These are phyloP conservation scores for Acacia confusa DNA, from an alignment of 306 rosid genomes.

Conservation along the genomic window DNA sequence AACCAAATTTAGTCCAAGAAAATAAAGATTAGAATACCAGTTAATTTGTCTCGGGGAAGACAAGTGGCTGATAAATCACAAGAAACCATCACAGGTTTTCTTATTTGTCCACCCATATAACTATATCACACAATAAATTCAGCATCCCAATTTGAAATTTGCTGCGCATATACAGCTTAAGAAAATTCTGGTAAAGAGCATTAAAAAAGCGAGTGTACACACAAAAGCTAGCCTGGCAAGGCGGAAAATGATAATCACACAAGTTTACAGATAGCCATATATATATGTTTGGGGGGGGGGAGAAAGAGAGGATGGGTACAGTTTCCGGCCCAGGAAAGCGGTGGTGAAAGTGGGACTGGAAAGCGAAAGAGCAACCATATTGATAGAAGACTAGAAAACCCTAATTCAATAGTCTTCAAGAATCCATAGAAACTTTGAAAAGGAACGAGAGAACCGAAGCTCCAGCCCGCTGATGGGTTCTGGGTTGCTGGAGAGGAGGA, in stretches of 20 bases:
- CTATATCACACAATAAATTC: background rate
- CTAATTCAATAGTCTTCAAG: background rate
- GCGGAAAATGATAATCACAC: background rate
- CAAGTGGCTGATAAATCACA: background rate
- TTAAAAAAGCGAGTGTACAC: background rate
- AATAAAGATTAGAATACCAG: background rate
- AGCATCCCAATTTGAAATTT: background rate
- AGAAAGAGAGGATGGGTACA: conserved; percentile 41
- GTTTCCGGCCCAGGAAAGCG: conserved; percentile 52
- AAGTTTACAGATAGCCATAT: background rate
- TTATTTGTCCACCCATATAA: background rate
- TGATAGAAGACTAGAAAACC: background rate
- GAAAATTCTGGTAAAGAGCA: background rate
- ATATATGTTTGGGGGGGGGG: background rate
- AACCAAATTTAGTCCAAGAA: background rate
- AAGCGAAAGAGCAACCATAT: conserved; percentile 60
- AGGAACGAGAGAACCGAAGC: background rate
- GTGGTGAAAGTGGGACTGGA: conserved; percentile 54
- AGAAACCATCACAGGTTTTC: background rate
- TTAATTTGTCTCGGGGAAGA: background rate
- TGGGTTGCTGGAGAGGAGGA: background rate
- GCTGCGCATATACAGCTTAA: background rate
- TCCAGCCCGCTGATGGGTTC: background rate
- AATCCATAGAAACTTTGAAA: background rate
- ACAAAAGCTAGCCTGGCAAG: background rate